A percentile compares a stretch with the other conserved stretches of the same genome.
Evolutionary conservation across 208 protist species (phyloP).

Genomic region (Zelonia costaricensis): DNA sequence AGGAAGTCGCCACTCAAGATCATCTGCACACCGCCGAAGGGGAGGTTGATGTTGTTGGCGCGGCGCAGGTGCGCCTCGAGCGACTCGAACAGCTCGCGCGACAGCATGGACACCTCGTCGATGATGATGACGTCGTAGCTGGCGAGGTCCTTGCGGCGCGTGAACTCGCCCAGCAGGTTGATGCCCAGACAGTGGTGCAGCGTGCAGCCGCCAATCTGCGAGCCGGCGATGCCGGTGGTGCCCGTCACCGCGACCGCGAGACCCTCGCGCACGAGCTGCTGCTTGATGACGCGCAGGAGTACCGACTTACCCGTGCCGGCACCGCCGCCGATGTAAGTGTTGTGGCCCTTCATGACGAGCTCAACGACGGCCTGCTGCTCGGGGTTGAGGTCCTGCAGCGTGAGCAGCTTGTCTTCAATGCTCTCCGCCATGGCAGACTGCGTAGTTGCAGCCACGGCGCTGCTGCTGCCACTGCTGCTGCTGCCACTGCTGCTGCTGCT

Average conservation of each 20-base stretch:
- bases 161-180: slow-evolving; percentile 77
- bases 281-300: slow-evolving; percentile 80
- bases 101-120: slow-evolving; percentile 93
- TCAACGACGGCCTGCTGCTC: slow-evolving; percentile 82
- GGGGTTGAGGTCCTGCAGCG: slow-evolving; percentile 67
- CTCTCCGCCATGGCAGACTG: slow-evolving; percentile 6
- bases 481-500: background rate
- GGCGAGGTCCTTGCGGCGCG: slow-evolving; percentile 56
- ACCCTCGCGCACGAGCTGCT: slow-evolving; percentile 55
- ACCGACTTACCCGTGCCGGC: slow-evolving; percentile 91
- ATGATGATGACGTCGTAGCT: slow-evolving; percentile 92
- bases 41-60: slow-evolving; percentile 74
- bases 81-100: slow-evolving; percentile 75
- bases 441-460: background rate
- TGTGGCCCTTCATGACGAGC: slow-evolving; percentile 70
- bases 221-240: slow-evolving; percentile 83
- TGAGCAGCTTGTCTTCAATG: slow-evolving; percentile 48
- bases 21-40: slow-evolving; percentile 93
- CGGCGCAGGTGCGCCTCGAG: slow-evolving; percentile 77
- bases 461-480: background rate
- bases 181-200: slow-evolving; percentile 90
- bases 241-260: slow-evolving; percentile 81
- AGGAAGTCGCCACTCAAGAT: slow-evolving; percentile 93
- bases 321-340: slow-evolving; percentile 89
- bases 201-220: slow-evolving; percentile 80